Base-by-base conservation (phyloP, 768 basidiomycete species). In the Amanita rimosa region DNA sequence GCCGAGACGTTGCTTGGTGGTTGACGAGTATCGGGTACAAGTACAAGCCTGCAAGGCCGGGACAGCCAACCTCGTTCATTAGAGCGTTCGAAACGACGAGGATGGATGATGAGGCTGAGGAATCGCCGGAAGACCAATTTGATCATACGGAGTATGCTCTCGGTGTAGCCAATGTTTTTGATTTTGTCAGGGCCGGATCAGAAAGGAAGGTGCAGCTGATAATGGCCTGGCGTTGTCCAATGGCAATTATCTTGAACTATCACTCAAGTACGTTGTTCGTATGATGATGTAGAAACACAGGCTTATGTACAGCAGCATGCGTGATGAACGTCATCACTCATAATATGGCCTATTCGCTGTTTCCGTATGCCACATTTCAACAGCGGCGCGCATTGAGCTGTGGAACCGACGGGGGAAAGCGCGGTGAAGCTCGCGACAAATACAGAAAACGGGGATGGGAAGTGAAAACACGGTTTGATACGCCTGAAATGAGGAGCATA, bases 271-370 rank as follows among this genome's bases (percentile, higher is more conserved):
- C 3, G 55, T 54, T 39, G 17, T 19, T 3, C 4, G 3, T n/a
- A 1, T 22, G 24, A 17, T 42, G 17, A 21, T 39, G 19, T 21
- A 8, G 16, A 21, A 34, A 11, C 14, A 4, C 22, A 14, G 19
- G 38, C 38, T 34, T 10, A 13, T 14, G 17, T 22, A 40, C n/a
- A 6, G 36, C 37, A 69, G 71, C 70, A 1, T 64, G 64, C 36
- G 71, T 72, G 3, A 68, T 71, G 64, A 75, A 74, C 48, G 52
- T 73, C 1, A 71, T 75, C 48, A 59, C 67, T 1, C 62, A 59
- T 50, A 55, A 65, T 11, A 56, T 57, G 0, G 74, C 73, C 2
- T 71, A 69, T 44, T 60, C 65, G 0, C 52, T 71, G 4, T 73
- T 65, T 52, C 74, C 72, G 1, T 24, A 46, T 0, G 68, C 63